Evolutionary conservation across 768 basidiomycete species (phyloP).

Genomic region (Phlebiopsis flavidoalba): DNA sequence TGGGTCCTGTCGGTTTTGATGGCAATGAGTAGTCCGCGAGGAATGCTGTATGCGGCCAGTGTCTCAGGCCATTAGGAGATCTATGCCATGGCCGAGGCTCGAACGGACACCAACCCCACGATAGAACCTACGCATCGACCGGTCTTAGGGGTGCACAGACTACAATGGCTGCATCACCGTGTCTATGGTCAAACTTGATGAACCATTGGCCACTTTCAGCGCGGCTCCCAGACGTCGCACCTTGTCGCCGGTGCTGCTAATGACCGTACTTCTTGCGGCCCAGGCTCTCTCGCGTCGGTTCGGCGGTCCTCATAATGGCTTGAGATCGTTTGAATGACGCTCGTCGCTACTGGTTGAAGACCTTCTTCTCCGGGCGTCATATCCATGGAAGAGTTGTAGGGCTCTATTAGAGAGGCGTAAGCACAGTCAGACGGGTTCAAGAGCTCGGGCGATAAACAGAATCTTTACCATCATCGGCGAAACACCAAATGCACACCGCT

Average conservation of each 20-base stretch:
- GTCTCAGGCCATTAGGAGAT: too few relatives aligned
- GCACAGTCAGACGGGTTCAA: neutral
- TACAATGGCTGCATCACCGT: too few relatives aligned
- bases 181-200: too few relatives aligned
- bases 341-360: slow-evolving; percentile 97
- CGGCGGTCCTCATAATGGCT: slow-evolving; percentile 91
- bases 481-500: slow-evolving; percentile 86
- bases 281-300: slow-evolving; percentile 87
- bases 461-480: slow-evolving; percentile 91
- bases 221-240: slow-evolving; percentile 91
- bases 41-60: too few relatives aligned
- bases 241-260: slow-evolving; percentile 94
- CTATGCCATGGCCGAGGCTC: too few relatives aligned
- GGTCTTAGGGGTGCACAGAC: too few relatives aligned
- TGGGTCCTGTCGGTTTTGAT: too few relatives aligned
- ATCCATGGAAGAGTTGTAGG: slow-evolving; percentile 96
- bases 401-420: slow-evolving; percentile 55
- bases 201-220: slow-evolving; percentile 93
- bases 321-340: slow-evolving; percentile 92
- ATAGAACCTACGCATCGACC: too few relatives aligned
- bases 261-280: slow-evolving; percentile 94
- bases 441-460: neutral
- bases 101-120: too few relatives aligned
- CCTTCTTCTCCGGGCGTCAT: slow-evolving; percentile 96
- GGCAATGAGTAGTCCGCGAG: too few relatives aligned